Evolutionary conservation across 768 basidiomycete genomes (phyloP), one percentile per base, ranked within the genome.

Genomic region (Obba rivulosa): DNA sequence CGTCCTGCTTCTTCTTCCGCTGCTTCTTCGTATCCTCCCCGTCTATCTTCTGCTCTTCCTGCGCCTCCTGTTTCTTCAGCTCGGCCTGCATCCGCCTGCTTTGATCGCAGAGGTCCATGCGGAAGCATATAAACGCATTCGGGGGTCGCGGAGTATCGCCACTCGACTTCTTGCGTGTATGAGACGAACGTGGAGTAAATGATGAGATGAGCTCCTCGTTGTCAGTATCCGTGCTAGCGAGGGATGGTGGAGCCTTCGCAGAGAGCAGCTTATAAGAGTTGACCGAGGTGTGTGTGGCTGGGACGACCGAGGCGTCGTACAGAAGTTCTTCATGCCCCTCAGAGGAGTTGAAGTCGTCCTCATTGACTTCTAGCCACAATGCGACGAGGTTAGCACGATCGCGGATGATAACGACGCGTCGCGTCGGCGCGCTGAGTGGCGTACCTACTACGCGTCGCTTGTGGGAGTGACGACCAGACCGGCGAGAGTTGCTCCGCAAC

Each of bases 111-210:
- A 85, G 75, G 59, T 76, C 77, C 17, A 82, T 87, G 35, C 90
- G 81, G 62, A 79, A 92, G 51, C 91, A 70, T 66, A 92, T 89
- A 73, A 92, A 94, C 9, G 89, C 84, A 59, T 93, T 94, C 47
- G 85, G 76, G 1, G 91, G 91, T 13, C 90, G 81, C 25, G 81
- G 34, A 58, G 88, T 77, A 60, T 81, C 81, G 31, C 71, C 72
- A 9, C 59, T 66, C 58, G 62, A 66, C 59, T 65, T 66, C 54
- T 66, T 71, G 48, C 71, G 69, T 0, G 62, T 63, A 46, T 75
- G 74, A 8, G 74, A 69, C n/a, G 69, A 62, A 24, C 67, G 66
- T 18, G 62, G 62, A 2, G 54, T 23, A 43, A 62, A 60, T 2
- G 60, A 54, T 40, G 62, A 55, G 43, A 31, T 55, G 9, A 7